Evolutionary conservation across 495 filamentous ascomycete genomes (phyloP).

Genomic region (Xylaria grammica): DNA sequence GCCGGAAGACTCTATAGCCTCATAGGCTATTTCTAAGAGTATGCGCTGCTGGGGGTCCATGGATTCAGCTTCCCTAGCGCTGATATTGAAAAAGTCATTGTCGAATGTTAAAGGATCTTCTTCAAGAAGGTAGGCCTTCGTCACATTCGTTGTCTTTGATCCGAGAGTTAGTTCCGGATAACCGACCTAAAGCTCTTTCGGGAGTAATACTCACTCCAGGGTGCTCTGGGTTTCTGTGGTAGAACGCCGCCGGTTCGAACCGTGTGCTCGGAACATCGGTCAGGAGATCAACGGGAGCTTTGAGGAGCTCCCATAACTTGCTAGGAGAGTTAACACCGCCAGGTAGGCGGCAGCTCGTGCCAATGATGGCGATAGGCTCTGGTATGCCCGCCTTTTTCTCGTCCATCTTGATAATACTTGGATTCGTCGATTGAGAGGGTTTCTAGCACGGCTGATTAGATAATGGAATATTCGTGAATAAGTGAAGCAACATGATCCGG

Average conservation of each 20-base stretch:
- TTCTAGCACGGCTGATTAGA: no score
- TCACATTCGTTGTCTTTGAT: constrained; percentile 36
- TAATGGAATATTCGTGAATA: no score
- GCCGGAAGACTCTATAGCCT: constrained; percentile 58
- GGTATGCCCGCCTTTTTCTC: no score
- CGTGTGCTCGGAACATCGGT: constrained; percentile 57
- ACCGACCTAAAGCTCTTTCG: no score
- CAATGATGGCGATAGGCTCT: constrained; percentile 53
- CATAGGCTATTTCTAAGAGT: constrained; percentile 56
- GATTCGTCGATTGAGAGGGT: no score
- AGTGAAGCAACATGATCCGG: no score
- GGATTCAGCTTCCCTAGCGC: constrained; percentile 53
- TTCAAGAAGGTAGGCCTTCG: constrained; percentile 48
- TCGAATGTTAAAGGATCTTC: constrained; percentile 60
- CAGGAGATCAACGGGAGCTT: neutral
- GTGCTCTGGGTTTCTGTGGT: constrained; percentile 49
- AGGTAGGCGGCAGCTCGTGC: constrained; percentile 55
- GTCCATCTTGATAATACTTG: no score
- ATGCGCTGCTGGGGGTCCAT: constrained; percentile 62
- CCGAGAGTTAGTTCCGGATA: neutral
- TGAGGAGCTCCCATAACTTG: constrained; percentile 46
- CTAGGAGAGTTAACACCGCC: constrained; percentile 44
- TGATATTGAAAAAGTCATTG: constrained; percentile 60
- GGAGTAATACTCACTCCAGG: constrained; percentile 14
- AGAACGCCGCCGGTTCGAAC: constrained; percentile 63